Evolutionary conservation across 306 rosid genomes (phyloP).

Genomic region (Lablab purpureus): DNA sequence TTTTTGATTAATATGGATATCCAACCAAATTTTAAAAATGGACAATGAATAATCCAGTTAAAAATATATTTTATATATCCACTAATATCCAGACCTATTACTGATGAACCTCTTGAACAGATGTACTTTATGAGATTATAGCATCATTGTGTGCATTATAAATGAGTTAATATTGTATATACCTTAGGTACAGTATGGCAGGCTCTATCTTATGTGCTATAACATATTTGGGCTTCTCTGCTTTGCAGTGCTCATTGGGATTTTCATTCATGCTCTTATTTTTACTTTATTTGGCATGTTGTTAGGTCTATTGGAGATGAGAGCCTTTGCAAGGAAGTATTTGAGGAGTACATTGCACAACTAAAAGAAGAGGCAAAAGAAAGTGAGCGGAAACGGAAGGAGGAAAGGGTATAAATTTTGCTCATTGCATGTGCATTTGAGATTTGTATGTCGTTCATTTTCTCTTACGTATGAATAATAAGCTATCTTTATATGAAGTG

Average conservation of each 20-base stretch:
- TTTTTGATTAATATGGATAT: neutral
- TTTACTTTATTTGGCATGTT: slow-evolving; percentile 40
- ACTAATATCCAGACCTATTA: too few species aligned
- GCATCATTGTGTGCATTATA: neutral
- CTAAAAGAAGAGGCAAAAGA: slow-evolving; percentile 86
- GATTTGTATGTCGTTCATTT: slow-evolving; percentile 38
- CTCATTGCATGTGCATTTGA: slow-evolving; percentile 33
- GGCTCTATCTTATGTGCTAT: neutral
- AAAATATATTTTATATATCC: too few species aligned
- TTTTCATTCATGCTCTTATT: slow-evolving; percentile 20
- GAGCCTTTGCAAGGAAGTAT: slow-evolving; percentile 67
- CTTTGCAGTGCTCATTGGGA: neutral
- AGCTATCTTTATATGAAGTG: slow-evolving; percentile 8
- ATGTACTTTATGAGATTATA: neutral
- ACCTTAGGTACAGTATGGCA: neutral
- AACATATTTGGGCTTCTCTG: neutral
- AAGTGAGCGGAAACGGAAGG: slow-evolving; percentile 79
- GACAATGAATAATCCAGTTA: neutral
- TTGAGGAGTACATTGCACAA: slow-evolving; percentile 76
- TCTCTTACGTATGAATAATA: neutral
- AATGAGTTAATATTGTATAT: slow-evolving; percentile 7
- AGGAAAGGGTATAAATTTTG: slow-evolving; percentile 75
- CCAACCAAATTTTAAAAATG: neutral
- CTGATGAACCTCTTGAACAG: neutral
- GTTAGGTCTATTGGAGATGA: slow-evolving; percentile 82